Evolutionary conservation across 805 yeast genomes (phyloP), one percentile per base, ranked within the genome.

Genomic region (Huiozyma sinensis): DNA sequence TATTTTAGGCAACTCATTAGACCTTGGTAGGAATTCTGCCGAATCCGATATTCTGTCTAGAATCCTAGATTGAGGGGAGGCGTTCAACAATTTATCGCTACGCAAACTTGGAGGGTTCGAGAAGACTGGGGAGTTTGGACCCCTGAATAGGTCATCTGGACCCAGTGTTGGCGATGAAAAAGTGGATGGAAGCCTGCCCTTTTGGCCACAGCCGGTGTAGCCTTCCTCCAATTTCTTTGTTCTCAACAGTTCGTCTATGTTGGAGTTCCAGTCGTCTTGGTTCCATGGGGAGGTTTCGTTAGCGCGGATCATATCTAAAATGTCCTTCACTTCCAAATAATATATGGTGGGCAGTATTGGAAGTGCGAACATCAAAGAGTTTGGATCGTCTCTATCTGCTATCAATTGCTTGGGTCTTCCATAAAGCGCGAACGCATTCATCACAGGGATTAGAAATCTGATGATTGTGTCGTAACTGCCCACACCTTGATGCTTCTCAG

Each of bases 151-250:
- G 36, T 67, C 70, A 29, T 46, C 51, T 1, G 70, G 55, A 5
- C 58, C 54, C 7, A 69, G 55, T 0, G 65, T 73, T 40, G 80
- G 75, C 1, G 81, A 72, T 41, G 61, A 68, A 1, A 77, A 58
- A 1, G 84, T 83, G 24, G 85, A 84, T 2, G 69, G 68, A 13
- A 77, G 54, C 12, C 84, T 85, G 44, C 81, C 72, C 9, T 71
- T 58, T 33, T 82, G 75, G 12, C 89, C 89, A 63, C 86, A 80
- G 8, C 94, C 92, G n/a, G 76, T 76, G 56, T 81, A 83, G 8
- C 90, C 81, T n/a, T 69, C 56, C 13, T 36, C 33, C 6, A 68
- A 50, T 45, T 81, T 55, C 53, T 80, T 81, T 12, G 70, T 56
- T 39, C 71, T 72, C 38, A 83, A 57, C 17, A 80, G 54, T 29